phyloP scores from a whole-genome alignment of 768 basidiomycete species.

The Pleurotus tuoliensis region DNA sequence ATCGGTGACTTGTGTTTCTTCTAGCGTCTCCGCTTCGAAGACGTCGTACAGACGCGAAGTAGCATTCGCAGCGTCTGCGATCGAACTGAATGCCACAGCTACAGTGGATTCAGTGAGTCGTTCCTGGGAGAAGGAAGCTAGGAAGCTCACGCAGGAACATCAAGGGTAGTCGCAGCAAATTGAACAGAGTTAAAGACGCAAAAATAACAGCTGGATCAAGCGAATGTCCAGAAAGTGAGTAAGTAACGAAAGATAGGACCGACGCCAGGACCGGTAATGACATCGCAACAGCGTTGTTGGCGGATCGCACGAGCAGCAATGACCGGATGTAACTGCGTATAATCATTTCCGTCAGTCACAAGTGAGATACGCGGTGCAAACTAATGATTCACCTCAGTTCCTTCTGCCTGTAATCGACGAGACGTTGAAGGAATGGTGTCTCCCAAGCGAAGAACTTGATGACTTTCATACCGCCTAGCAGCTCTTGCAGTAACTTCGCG shows the following conservation, averaged over 20 bases:
- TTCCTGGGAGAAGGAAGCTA: no score
- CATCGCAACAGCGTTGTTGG: constrained; percentile 63
- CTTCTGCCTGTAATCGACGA: constrained; percentile 62
- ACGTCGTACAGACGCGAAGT: constrained; percentile 71
- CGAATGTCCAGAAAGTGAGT: constrained; percentile 65
- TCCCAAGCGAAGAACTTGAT: constrained; percentile 95
- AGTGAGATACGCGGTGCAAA: neutral
- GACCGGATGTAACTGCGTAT: constrained; percentile 55
- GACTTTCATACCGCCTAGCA: constrained; percentile 85
- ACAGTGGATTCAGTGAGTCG: neutral
- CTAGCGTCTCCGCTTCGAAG: constrained; percentile 78
- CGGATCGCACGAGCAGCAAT: constrained; percentile 62
- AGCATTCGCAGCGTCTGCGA: constrained; percentile 83
- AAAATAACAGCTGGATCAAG: constrained; percentile 75
- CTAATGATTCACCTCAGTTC: constrained; percentile 57
- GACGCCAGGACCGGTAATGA: constrained; percentile 77
- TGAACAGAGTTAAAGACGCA: constrained; percentile 82
- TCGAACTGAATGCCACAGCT: constrained; percentile 72
- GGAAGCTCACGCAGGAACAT: constrained; percentile 57
- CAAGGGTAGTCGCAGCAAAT: constrained; percentile 74
- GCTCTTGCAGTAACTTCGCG: constrained; percentile 84
- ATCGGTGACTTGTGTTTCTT: constrained; percentile 55
- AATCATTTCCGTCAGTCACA: neutral
- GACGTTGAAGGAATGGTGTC: constrained; percentile 68
- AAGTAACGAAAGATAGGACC: constrained; percentile 73